A percentile compares a stretch with the other conserved stretches of the same genome.
phyloP scores from a whole-genome alignment of 2,329 filamentous ascomycete species.

The Aspergillus pseudonomiae region DNA sequence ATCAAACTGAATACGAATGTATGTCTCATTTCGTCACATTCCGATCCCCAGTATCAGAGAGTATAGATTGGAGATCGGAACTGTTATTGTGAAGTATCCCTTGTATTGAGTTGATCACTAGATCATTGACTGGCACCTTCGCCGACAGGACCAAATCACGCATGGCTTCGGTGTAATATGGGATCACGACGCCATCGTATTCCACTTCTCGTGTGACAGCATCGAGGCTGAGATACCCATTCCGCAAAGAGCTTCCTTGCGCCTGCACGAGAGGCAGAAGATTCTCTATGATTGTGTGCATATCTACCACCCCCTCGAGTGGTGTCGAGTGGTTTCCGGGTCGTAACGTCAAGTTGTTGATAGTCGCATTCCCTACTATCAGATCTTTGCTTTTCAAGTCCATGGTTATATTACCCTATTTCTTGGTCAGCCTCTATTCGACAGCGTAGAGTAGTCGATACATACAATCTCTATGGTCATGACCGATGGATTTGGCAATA shows the following conservation, averaged over 20 bases:
- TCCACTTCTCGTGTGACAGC: conserved; percentile 17
- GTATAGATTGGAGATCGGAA: not conserved
- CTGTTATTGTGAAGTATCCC: conserved; percentile 2
- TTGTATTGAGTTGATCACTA: conserved; percentile 23
- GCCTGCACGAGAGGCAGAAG: conserved; percentile 19
- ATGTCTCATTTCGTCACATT: not conserved
- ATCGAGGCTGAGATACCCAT: conserved; percentile 5
- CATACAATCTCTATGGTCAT: conserved; percentile 23
- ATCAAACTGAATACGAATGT: not conserved
- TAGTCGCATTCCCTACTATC: conserved; percentile 22
- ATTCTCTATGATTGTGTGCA: conserved; percentile 18
- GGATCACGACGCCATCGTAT: conserved; percentile 21
- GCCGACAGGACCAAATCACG: conserved; percentile 19
- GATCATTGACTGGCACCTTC: conserved; percentile 17
- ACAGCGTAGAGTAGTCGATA: no score
- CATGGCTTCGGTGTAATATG: conserved; percentile 26
- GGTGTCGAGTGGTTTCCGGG: conserved; percentile 27
- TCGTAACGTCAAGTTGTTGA: conserved; percentile 20
- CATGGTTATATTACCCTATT: conserved; percentile 19
- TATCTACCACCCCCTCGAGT: conserved; percentile 21
- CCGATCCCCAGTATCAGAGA: not conserved
- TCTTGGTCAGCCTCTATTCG: not conserved
- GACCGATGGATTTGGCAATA: conserved; percentile 25
- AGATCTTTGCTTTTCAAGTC: conserved; percentile 24
- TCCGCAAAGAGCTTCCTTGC: conserved; percentile 16